A percentile compares a stretch with the other conserved stretches of the same genome.
phyloP scores from a whole-genome alignment of 805 yeast species.

The Debaryomyces prosopidis region DNA sequence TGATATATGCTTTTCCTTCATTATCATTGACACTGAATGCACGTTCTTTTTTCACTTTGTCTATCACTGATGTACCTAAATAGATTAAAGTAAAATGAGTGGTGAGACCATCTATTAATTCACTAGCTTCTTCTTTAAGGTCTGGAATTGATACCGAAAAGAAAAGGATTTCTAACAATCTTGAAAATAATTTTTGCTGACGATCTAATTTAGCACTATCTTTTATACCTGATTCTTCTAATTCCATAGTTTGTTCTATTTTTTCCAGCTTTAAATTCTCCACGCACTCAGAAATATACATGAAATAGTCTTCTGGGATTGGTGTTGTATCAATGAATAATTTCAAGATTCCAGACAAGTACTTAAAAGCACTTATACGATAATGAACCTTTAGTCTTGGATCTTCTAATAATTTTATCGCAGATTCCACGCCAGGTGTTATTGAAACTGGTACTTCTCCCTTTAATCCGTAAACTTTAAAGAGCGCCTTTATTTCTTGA shows the following conservation, averaged over 20 bases:
- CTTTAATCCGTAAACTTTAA: constrained; percentile 68
- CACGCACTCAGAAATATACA: constrained; percentile 51
- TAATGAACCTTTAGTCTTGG: constrained; percentile 62
- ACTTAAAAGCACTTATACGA: constrained; percentile 74
- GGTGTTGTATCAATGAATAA: constrained; percentile 62
- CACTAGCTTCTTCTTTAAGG: constrained; percentile 63
- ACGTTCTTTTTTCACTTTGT: constrained; percentile 64
- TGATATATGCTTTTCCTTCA: constrained; percentile 72
- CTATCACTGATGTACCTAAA: constrained; percentile 69
- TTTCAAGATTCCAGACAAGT: constrained; percentile 64
- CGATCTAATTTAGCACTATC: constrained; percentile 52
- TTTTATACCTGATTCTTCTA: constrained; percentile 44
- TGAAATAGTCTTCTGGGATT: constrained; percentile 44
- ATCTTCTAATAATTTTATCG: constrained; percentile 73
- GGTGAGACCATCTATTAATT: constrained; percentile 63
- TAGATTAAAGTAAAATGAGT: constrained; percentile 80
- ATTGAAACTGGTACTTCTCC: constrained; percentile 66
- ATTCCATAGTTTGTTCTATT: constrained; percentile 28
- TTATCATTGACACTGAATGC: constrained; percentile 74
- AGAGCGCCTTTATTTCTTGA: constrained; percentile 67
- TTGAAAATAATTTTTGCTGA: constrained; percentile 65
- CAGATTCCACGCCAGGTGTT: constrained; percentile 81
- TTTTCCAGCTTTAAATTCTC: constrained; percentile 42
- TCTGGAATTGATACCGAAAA: constrained; percentile 76
- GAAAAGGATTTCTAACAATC: constrained; percentile 69